Base-by-base conservation (phyloP, 1,284 basidiomycete genomes). In the Ustilago cynodontis region DNA sequence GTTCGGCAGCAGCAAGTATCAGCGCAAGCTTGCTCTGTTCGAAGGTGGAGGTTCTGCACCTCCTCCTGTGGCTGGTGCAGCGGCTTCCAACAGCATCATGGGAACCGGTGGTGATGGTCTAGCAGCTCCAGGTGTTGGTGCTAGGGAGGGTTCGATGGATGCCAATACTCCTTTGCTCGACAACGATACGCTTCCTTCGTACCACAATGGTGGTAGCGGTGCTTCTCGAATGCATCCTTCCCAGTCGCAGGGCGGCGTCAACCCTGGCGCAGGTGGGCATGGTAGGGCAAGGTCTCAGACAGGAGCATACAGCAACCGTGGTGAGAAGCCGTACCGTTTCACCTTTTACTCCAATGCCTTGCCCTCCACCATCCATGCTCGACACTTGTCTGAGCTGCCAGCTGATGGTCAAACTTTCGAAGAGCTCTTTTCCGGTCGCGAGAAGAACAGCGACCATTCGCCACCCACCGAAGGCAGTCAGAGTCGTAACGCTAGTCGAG, bases 341-440 rank as follows among this genome's bases (percentile, higher is more conserved):
- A 98, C 96, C 0, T 99, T 99, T 88, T 99, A 99, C 87, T 98
- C 94, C 18, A 99, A 98, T 83, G 90, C 93, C 1, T 88, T 98
- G 53, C 91, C 93, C 2, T 92, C 94, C 0, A 98, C 96, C 1
- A 98, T 99, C 55, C 97, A 99, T 87, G 94, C 97, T 0, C 90
- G 95, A 11, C 95, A 92, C 72, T 88, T 99, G 14, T 92, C 93
- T 63, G 97, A 99, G 86, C 89, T 99, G 3, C 96, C 97, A 0
- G 94, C 93, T 0, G 94, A 96, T 29, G 94, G 94, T 0, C 96
- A 99, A 87, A 90, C 91, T 0, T 99, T 98, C 82, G 93, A 94
- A 80, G 93, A 98, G 65, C 88, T 99, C 31, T 98, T 99, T 86
- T 84, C 89, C 18, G 94, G 94, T 2, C 79, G 79, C 52, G 59